Conservation (phyloP, 345 rosid genomes). For the Clausena lansium region DNA sequence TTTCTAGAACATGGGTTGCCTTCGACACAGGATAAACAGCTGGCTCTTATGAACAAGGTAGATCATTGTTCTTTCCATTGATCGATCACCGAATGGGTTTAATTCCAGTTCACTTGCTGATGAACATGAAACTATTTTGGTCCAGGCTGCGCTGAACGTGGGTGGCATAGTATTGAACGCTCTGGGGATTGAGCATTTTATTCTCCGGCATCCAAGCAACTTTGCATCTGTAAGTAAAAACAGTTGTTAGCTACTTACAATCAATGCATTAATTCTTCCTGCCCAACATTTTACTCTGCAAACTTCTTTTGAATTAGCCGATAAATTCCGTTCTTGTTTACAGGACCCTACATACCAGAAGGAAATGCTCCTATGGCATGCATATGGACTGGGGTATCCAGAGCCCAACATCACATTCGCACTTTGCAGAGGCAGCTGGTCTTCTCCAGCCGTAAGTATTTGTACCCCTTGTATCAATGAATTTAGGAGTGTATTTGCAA, state of each 20-base stretch:
- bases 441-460: conserved; percentile 85
- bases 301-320: not conserved
- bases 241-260: not conserved
- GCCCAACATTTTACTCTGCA: not conserved
- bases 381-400: conserved; percentile 84
- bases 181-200: conserved; percentile 85
- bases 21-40: conserved; percentile 70
- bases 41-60: conserved; percentile 87
- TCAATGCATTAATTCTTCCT: not conserved
- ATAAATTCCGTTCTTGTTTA: conserved; percentile 16
- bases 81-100: not conserved
- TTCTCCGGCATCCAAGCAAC: conserved; percentile 79
- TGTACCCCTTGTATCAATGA: not conserved
- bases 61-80: not conserved
- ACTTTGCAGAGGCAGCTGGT: conserved; percentile 90
- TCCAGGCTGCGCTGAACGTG: conserved; percentile 73
- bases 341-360: conserved; percentile 71
- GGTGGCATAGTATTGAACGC: conserved; percentile 93
- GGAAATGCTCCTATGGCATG: conserved; percentile 69
- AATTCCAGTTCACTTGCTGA: not conserved
- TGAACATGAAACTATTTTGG: not conserved
- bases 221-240: conserved; percentile 51
- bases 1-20: conserved; percentile 88
- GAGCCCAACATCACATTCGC: conserved; percentile 90
- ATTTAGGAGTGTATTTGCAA: not conserved